Percentiles rank a stretch among this genome's conserved stretches.
Conservation (phyloP, 2,329 filamentous ascomycete species). For the Cladophialophora psammophila region DNA sequence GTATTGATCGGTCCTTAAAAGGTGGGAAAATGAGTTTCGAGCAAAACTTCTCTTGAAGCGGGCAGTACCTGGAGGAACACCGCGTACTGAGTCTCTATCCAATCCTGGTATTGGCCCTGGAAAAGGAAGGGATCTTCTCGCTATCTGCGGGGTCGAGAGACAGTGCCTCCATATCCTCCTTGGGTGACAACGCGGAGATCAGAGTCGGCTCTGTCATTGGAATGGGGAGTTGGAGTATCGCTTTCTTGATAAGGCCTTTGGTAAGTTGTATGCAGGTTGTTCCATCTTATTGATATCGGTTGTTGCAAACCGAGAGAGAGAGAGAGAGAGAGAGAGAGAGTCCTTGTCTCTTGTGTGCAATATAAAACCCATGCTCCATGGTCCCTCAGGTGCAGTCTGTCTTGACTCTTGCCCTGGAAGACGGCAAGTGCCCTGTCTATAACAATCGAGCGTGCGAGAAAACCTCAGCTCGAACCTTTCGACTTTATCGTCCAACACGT, state of each 20-base stretch:
- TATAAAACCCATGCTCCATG: not conserved
- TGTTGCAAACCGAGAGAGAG: not conserved
- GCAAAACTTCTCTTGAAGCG: too few species aligned
- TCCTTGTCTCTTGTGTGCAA: not conserved
- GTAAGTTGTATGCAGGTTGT: not conserved
- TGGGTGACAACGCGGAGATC: constrained; percentile 15
- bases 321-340: not conserved
- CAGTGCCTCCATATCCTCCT: not conserved
- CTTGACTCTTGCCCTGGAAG: not conserved
- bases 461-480: not conserved
- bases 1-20: too few species aligned
- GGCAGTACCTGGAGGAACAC: too few species aligned
- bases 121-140: constrained; percentile 2
- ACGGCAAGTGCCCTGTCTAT: not conserved
- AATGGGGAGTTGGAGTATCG: not conserved
- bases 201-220: constrained; percentile 8
- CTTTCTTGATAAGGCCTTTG: constrained; percentile 2
- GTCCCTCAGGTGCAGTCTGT: not conserved
- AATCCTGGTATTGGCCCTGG: not conserved
- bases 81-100: not conserved
- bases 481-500: not conserved
- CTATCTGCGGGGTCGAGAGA: constrained; percentile 4
- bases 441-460: not conserved
- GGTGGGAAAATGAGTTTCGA: too few species aligned
- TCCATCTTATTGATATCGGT: constrained; percentile 4